Conservation (phyloP, 345 rosid species). For the Moricandia arvensis region DNA sequence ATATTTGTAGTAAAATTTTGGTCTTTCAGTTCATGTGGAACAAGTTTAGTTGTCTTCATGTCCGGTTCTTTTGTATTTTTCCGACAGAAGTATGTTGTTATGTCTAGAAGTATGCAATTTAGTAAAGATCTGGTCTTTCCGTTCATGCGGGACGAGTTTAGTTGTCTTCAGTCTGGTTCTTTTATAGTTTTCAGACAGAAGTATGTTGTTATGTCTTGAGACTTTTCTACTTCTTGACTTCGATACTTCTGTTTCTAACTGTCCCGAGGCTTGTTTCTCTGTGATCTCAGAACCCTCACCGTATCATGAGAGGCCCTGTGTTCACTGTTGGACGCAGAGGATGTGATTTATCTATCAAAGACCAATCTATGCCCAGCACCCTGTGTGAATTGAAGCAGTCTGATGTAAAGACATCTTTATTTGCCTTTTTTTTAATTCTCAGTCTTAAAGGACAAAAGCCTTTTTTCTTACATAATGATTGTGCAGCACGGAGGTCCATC, state of each 20-base stretch:
- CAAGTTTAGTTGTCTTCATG: conserved; percentile 16
- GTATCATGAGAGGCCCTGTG: conserved; percentile 52
- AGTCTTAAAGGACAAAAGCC: background rate
- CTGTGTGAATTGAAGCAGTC: conserved; percentile 78
- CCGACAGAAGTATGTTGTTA: background rate
- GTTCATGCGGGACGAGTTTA: background rate
- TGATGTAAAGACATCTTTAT: conserved; percentile 50
- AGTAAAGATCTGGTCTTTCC: background rate
- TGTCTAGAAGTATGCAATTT: background rate
- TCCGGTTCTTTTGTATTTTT: background rate
- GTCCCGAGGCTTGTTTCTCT: background rate
- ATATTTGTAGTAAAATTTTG: background rate
- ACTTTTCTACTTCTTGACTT: background rate
- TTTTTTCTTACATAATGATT: conserved; percentile 30
- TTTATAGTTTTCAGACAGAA: background rate
- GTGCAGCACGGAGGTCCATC: conserved; percentile 66
- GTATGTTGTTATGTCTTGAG: background rate
- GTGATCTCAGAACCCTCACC: conserved; percentile 68
- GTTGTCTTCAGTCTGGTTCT: background rate
- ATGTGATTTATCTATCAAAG: conserved; percentile 75
- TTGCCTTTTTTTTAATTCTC: background rate
- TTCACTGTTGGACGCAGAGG: conserved; percentile 80
- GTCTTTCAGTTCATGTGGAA: conserved; percentile 9
- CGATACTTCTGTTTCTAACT: conserved; percentile 22
- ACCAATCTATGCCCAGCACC: conserved; percentile 50